A percentile compares a stretch with the other conserved stretches of the same genome.
Conservation (phyloP, 495 filamentous ascomycete genomes). For the Paragyromitra xinjiangensis region DNA sequence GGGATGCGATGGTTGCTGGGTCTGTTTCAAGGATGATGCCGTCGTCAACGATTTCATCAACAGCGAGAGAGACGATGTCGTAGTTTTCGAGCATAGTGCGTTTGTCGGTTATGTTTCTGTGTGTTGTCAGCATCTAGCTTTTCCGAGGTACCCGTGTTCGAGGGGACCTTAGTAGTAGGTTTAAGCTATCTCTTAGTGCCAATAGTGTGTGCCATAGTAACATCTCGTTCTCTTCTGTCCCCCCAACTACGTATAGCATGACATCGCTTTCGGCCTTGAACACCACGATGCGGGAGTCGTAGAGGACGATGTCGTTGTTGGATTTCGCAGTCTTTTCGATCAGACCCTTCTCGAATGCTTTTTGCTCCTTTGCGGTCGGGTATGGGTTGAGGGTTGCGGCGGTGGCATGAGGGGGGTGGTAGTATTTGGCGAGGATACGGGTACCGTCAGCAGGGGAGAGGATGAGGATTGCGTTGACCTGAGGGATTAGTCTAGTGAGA, state of each 20-base stretch:
- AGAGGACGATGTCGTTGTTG: conserved; percentile 92
- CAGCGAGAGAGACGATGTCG: conserved; percentile 86
- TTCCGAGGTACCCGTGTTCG: background rate
- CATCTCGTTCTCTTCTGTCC: conserved; percentile 94
- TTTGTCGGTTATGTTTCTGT: conserved; percentile 88
- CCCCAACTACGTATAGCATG: conserved; percentile 93
- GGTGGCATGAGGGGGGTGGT: conserved; percentile 76
- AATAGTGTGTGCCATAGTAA: conserved; percentile 92
- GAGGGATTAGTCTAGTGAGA: background rate
- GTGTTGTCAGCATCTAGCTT: background rate
- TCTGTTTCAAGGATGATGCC: conserved; percentile 97
- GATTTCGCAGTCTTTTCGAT: conserved; percentile 97
- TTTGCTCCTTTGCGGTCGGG: conserved; percentile 88
- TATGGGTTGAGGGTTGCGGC: conserved; percentile 71
- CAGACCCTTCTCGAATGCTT: conserved; percentile 93
- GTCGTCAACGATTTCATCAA: conserved; percentile 96
- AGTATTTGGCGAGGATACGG: conserved; percentile 95
- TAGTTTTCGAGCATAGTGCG: conserved; percentile 98
- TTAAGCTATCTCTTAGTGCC: conserved; percentile 85
- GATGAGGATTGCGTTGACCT: conserved; percentile 88
- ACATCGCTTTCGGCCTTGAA: conserved; percentile 99
- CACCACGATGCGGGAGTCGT: conserved; percentile 91
- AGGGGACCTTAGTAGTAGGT: conserved; percentile 96
- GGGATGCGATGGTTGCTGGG: conserved; percentile 85
- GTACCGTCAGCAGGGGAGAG: conserved; percentile 87